Conservation (phyloP, 352 stramenopile genomes). For the Phytopythium oedochilum region DNA sequence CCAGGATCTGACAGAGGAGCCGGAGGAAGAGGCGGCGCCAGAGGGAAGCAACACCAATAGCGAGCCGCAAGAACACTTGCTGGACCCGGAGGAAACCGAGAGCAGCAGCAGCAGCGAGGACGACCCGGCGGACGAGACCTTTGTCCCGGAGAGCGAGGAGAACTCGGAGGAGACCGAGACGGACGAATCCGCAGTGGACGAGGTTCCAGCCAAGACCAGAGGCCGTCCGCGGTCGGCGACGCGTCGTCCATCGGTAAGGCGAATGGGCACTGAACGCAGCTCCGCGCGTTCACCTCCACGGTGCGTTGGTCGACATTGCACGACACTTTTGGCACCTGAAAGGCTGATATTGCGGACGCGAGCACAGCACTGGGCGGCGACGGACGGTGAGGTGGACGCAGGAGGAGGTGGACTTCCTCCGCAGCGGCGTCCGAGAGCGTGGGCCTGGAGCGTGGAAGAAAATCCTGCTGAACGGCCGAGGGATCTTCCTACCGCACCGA, state of each 20-base stretch:
- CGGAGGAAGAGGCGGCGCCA: neutral
- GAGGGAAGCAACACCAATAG: neutral
- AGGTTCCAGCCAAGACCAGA: neutral
- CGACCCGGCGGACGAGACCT: neutral
- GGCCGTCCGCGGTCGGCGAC: no score
- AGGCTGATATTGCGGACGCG: neutral
- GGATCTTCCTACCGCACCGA: slow-evolving; percentile 37
- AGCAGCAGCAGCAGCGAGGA: slow-evolving; percentile 1
- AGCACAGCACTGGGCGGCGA: slow-evolving; percentile 14
- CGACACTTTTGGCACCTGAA: no score
- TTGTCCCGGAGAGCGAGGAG: neutral
- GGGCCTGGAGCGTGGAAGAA: slow-evolving; percentile 40
- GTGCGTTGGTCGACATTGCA: no score
- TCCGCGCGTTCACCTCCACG: no score
- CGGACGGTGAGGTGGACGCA: slow-evolving; percentile 32
- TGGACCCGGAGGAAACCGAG: neutral
- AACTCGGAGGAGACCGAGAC: neutral
- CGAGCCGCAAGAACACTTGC: neutral
- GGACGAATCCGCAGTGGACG: neutral
- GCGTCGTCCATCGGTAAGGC: no score
- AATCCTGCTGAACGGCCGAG: slow-evolving; percentile 31
- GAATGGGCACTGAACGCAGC: no score
- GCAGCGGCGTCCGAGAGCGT: slow-evolving; percentile 30
- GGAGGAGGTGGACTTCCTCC: slow-evolving; percentile 37
- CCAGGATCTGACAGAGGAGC: neutral